Percentiles rank a stretch among this genome's conserved stretches.
phyloP scores from a whole-genome alignment of 2,329 filamentous ascomycete species.

The Neonectria ditissima region DNA sequence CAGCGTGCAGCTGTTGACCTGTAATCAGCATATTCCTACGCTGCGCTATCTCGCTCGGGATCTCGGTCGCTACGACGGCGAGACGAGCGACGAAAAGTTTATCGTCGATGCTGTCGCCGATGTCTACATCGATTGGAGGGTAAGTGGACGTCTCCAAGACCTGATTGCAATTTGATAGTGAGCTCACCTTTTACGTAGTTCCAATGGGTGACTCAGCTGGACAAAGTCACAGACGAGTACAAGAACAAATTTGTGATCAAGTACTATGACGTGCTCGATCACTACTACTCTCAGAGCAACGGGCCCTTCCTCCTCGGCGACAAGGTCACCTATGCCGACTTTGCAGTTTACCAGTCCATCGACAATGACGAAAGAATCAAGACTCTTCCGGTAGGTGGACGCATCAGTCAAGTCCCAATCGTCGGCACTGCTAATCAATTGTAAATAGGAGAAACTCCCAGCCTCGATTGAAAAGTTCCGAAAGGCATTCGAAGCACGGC shows the following conservation, averaged over 20 bases:
- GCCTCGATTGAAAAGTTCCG: constrained; percentile 13
- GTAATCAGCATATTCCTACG: constrained; percentile 35
- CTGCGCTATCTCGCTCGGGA: constrained; percentile 53
- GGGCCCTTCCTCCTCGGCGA: constrained; percentile 54
- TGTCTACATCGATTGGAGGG: constrained; percentile 55
- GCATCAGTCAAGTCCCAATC: no score
- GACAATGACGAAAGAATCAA: constrained; percentile 52
- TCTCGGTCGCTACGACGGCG: constrained; percentile 51
- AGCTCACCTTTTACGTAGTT: constrained; percentile 20
- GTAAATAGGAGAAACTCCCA: constrained; percentile 13
- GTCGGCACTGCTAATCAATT: no score
- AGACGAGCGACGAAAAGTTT: constrained; percentile 52
- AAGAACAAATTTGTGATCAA: constrained; percentile 44
- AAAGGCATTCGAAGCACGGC: constrained; percentile 22
- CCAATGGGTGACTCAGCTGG: constrained; percentile 46
- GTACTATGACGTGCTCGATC: constrained; percentile 47
- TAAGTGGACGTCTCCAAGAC: constrained; percentile 32
- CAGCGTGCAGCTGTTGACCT: neutral
- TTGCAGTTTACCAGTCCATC: constrained; percentile 54
- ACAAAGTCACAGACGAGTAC: constrained; percentile 44
- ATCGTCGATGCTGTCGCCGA: constrained; percentile 52
- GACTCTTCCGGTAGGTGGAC: constrained; percentile 50
- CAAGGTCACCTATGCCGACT: constrained; percentile 53
- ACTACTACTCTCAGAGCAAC: constrained; percentile 45
- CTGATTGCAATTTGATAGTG: accelerated